Evolutionary conservation across 352 stramenopile species (phyloP), one percentile per base, ranked within the genome.

Genomic region (Phytophthora kernoviae): DNA sequence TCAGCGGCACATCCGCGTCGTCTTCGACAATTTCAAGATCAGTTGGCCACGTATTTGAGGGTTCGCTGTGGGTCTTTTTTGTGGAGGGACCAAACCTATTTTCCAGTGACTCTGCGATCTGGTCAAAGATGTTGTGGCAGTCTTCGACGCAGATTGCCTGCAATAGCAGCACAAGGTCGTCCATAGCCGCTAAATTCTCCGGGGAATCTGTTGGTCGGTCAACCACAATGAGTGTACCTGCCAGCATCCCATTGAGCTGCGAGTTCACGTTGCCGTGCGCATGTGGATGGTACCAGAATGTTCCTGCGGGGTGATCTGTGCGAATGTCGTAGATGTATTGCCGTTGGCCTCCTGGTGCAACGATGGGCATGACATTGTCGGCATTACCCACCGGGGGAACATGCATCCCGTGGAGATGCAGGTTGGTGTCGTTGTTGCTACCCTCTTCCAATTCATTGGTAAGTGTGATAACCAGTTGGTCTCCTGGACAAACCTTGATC

Each of bases 241-340:
- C 81, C 79, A 93, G 88, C 61, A 93, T 77, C 11, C 84, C 84
- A 26, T 78, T 79, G 3, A 93, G 59, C 51, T 93, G 84, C 22
- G 84, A 81, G 52, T 93, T 93, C 24, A 88, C 69, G 47, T 90
- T 73, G n/a, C 81, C 81, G 47, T 90, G 79, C 30, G 73, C 63
- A 62, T 93, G 84, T 14, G 84, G 80, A 51, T 93, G 84, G 54
- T 93, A 93, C 84, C 84, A 93, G 53, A 90, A 93, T 43, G 84
- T 91, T 11, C 84, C 84, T 7, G 78, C 51, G 10, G 84, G 81
- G 56, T 93, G 84, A 52, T 93, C 78, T 0, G 62, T 41, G 0
- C 80, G 78, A 50, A 93, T 85, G n/a, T 79, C 61, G 59, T 90
- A 93, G 34, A 75, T 70, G 62, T 91, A 93, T 53, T 52, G 46